Conservation (phyloP, 2,329 filamentous ascomycete genomes). For the Cladosporium sp. region DNA sequence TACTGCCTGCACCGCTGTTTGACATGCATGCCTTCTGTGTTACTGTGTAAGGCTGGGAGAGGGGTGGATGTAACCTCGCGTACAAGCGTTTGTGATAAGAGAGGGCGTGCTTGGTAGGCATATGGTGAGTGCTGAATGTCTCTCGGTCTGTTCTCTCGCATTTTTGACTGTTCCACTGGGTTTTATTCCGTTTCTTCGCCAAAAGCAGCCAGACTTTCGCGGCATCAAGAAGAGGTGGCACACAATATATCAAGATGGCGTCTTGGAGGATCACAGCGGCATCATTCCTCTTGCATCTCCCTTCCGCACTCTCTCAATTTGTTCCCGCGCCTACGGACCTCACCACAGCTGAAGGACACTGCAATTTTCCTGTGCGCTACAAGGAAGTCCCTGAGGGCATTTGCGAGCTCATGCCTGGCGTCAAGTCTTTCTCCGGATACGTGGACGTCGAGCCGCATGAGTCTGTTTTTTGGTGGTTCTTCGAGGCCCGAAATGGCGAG, state of each 20-base stretch:
- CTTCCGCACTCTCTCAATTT: conserved; percentile 34
- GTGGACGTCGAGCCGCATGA: conserved; percentile 48
- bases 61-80: conserved; percentile 5
- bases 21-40: no score
- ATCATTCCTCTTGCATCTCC: background rate
- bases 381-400: conserved; percentile 53
- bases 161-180: no score
- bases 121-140: background rate
- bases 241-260: background rate
- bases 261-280: background rate
- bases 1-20: no score
- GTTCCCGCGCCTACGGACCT: conserved; percentile 42
- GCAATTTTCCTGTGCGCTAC: conserved; percentile 52
- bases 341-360: conserved; percentile 39
- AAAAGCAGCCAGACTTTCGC: background rate
- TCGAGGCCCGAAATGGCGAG: conserved; percentile 47
- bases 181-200: background rate
- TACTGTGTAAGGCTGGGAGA: no score
- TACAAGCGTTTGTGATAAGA: background rate
- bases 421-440: conserved; percentile 54
- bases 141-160: background rate
- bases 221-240: background rate
- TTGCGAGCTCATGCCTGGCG: conserved; percentile 52
- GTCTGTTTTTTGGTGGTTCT: conserved; percentile 56
- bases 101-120: background rate